These are phyloP conservation scores for Eurotiales sp. DNA, from an alignment of 2,329 filamentous ascomycete genomes.

Conservation along the genomic window DNA sequence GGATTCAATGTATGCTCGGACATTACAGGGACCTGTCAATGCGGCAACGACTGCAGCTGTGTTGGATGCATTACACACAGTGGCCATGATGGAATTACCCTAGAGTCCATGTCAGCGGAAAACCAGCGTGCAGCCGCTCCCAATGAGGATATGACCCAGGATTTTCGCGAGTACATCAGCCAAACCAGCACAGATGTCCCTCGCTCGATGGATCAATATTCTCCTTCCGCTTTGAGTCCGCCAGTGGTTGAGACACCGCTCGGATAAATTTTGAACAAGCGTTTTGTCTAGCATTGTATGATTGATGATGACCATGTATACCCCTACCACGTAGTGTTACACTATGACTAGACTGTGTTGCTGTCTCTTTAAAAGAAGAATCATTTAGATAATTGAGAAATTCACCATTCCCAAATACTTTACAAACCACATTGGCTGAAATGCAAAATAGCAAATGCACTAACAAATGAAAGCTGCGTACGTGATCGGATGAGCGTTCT, in stretches of 20 bases:
- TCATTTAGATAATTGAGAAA: background rate
- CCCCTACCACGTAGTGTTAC: background rate
- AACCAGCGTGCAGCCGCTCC: conserved; percentile 8
- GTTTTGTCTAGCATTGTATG: background rate
- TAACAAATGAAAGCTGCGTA: conserved; percentile 6
- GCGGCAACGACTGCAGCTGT: conserved; percentile 50
- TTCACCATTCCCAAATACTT: background rate
- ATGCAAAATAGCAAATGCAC: background rate
- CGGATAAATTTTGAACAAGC: conserved; percentile 8
- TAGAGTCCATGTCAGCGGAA: conserved; percentile 23
- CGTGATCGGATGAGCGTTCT: background rate
- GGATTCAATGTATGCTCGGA: conserved; percentile 43
- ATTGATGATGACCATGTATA: conserved; percentile 9
- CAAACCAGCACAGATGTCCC: conserved; percentile 4
- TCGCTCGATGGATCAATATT: conserved; percentile 14
- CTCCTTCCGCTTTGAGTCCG: conserved; percentile 14
- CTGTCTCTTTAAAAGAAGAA: background rate
- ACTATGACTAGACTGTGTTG: background rate
- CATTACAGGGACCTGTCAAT: conserved; percentile 49
- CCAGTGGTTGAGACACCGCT: conserved; percentile 13
- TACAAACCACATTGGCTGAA: background rate
- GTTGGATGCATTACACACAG: conserved; percentile 52
- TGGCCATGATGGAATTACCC: conserved; percentile 44
- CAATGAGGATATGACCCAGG: background rate
- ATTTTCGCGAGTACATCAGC: conserved; percentile 1